These are phyloP conservation scores for Brassica cretica DNA, from an alignment of 345 rosid species.

Conservation along the genomic window DNA sequence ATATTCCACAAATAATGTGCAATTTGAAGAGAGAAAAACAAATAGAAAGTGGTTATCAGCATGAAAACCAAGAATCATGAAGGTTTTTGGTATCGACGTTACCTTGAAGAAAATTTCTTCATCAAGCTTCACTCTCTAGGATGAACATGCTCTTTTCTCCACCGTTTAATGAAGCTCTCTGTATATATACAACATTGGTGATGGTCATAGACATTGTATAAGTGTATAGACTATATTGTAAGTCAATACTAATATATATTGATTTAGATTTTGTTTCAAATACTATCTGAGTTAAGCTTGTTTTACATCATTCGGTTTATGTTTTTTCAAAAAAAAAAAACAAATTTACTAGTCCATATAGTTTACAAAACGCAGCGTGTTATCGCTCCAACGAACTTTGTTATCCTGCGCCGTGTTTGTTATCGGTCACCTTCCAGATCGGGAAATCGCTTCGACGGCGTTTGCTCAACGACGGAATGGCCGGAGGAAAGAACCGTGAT, in stretches of 20 bases:
- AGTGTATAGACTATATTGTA: conserved; percentile 30
- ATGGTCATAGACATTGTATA: conserved; percentile 24
- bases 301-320: too few relatives aligned
- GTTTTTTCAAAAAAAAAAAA: too few relatives aligned
- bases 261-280: conserved; percentile 4
- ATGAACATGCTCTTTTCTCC: background rate
- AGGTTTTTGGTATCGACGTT: background rate
- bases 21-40: too few relatives aligned
- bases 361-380: too few relatives aligned
- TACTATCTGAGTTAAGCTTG: background rate
- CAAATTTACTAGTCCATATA: too few relatives aligned
- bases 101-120: background rate
- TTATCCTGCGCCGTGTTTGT: conserved; percentile 4
- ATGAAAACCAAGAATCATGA: too few relatives aligned
- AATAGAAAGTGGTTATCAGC: too few relatives aligned
- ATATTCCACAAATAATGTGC: conserved; percentile 35
- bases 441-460: background rate
- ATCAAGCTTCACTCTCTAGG: conserved; percentile 1
- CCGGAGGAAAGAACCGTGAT: background rate
- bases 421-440: background rate
- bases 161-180: conserved; percentile 20
- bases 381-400: background rate
- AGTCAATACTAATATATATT: background rate
- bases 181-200: conserved; percentile 25
- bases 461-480: conserved; percentile 3